Evolutionary conservation across 2,329 filamentous ascomycete genomes (phyloP).

Genomic region (Nemania abortiva): DNA sequence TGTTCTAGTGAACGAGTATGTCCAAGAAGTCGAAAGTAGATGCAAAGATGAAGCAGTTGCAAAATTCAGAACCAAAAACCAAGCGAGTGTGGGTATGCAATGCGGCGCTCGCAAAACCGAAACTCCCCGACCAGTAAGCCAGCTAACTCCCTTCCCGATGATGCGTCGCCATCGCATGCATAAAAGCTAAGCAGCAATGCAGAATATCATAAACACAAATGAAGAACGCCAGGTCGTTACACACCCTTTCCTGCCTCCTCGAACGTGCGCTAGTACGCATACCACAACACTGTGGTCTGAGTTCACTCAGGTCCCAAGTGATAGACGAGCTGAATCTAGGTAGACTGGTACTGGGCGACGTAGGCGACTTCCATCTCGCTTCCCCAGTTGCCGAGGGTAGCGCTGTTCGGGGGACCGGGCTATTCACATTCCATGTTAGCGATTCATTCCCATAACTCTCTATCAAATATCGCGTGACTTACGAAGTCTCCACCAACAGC

Average conservation of each 20-base stretch:
- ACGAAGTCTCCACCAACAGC: conserved; percentile 60
- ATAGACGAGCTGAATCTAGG: conserved; percentile 16
- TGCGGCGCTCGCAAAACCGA: conserved; percentile 29
- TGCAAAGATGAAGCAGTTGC: conserved; percentile 9
- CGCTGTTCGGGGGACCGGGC: conserved; percentile 62
- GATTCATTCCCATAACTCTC: neutral
- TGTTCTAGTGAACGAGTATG: conserved; percentile 23
- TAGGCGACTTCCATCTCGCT: conserved; percentile 66
- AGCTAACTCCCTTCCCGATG: conserved; percentile 25
- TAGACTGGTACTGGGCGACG: conserved; percentile 55
- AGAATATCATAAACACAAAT: neutral
- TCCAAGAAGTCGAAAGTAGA: conserved; percentile 32
- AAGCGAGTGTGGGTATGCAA: conserved; percentile 36
- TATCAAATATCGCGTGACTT: conserved; percentile 47
- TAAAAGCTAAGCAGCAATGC: conserved; percentile 1
- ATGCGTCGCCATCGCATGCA: conserved; percentile 28
- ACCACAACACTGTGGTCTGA: neutral
- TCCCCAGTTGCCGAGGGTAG: conserved; percentile 60
- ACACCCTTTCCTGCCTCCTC: neutral
- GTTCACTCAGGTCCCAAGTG: neutral
- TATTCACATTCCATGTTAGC: conserved; percentile 41
- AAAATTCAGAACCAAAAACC: conserved; percentile 1
- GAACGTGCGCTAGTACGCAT: neutral
- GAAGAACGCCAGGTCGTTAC: conserved; percentile 23
- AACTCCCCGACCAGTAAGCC: conserved; percentile 13